A percentile compares a stretch with the other conserved stretches of the same genome.
These are phyloP conservation scores for Stenogyne calaminthoides DNA, from an alignment of 305 asterid species.

Conservation along the genomic window DNA sequence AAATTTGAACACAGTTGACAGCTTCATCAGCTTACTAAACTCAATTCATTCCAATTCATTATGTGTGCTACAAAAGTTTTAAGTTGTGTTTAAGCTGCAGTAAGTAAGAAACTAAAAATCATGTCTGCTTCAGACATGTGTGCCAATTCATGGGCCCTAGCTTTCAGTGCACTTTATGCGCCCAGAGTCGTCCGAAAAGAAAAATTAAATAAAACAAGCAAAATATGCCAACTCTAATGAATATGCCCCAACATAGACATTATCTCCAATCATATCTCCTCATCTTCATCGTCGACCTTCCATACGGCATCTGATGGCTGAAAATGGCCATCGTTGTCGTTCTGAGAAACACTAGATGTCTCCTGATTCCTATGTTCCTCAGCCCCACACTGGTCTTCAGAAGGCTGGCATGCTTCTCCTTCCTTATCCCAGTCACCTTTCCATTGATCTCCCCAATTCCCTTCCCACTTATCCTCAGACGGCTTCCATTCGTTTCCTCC, in stretches of 20 bases:
- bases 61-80: background rate
- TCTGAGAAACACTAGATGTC: background rate
- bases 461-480: constrained; percentile 11
- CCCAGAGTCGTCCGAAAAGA: background rate
- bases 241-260: background rate
- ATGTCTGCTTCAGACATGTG: background rate
- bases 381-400: background rate
- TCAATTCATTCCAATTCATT: background rate
- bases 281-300: constrained; percentile 38
- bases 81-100: background rate
- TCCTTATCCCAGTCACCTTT: background rate
- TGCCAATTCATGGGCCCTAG: background rate
- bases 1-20: background rate
- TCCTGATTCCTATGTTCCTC: constrained; percentile 13
- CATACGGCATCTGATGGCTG: constrained; percentile 33
- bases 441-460: background rate
- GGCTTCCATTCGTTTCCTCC: constrained; percentile 10
- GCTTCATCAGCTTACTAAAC: background rate
- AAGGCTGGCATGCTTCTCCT: background rate
- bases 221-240: background rate
- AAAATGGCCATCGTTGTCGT: constrained; percentile 1
- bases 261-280: constrained; percentile 42
- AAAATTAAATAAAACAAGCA: background rate
- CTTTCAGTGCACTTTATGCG: background rate
- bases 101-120: background rate